Conservation (phyloP, 345 rosid genomes). For the Turritis glabra region DNA sequence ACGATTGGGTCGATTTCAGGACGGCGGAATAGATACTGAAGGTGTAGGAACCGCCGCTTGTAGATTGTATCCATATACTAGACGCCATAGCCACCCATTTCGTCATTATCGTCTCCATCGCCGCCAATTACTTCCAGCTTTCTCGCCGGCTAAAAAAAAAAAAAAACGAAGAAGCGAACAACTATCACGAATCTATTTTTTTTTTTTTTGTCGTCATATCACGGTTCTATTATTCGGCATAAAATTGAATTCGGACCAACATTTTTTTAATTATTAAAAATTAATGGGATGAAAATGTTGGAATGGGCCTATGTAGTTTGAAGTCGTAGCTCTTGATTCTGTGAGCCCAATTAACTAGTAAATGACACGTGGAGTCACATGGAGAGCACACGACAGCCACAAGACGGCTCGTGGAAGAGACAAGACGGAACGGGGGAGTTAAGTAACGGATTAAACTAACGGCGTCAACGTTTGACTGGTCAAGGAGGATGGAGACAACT, state of each 20-base stretch:
- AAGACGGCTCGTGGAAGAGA: slow-evolving; percentile 21
- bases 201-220: too few relatives aligned
- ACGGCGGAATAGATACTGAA: slow-evolving; percentile 75
- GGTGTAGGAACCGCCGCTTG: slow-evolving; percentile 71
- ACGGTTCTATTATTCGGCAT: neutral
- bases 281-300: slow-evolving; percentile 1
- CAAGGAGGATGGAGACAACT: slow-evolving; percentile 18
- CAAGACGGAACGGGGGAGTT: slow-evolving; percentile 31
- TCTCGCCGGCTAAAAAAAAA: neutral
- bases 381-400: slow-evolving; percentile 29
- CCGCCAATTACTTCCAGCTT: neutral
- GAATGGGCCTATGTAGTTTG: neutral
- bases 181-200: neutral
- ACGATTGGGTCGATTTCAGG: slow-evolving; percentile 73
- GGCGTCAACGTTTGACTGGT: slow-evolving; percentile 32
- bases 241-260: neutral
- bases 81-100: slow-evolving; percentile 78
- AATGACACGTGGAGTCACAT: slow-evolving; percentile 6
- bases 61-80: slow-evolving; percentile 87
- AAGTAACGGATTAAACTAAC: slow-evolving; percentile 34
- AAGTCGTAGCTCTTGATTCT: neutral
- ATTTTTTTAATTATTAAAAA: too few relatives aligned
- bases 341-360: slow-evolving; percentile 11
- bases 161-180: neutral
- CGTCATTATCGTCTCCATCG: slow-evolving; percentile 26